Conservation (phyloP, 2,329 filamentous ascomycete genomes). For the Colletotrichum sp. region DNA sequence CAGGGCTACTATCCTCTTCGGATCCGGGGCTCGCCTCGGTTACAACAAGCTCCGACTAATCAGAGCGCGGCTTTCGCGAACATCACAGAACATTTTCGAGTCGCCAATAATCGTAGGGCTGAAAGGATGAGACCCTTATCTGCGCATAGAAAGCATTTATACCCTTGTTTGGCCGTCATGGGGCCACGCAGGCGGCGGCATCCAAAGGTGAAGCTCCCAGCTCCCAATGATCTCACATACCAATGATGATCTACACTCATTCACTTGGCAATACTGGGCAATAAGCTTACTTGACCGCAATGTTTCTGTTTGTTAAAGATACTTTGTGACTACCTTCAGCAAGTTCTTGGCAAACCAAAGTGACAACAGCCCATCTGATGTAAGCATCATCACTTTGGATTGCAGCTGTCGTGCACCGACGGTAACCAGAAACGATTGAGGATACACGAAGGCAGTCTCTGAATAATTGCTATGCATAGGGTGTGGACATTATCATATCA, state of each 20-base stretch:
- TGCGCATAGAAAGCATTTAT: background rate
- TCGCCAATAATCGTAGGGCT: background rate
- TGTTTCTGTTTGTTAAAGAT: background rate
- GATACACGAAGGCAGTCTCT: background rate
- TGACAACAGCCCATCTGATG: background rate
- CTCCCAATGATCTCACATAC: background rate
- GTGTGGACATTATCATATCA: background rate
- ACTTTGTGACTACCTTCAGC: background rate
- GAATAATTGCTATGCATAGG: background rate
- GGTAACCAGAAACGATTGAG: background rate
- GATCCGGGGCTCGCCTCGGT: background rate
- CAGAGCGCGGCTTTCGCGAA: background rate
- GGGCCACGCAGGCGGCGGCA: background rate
- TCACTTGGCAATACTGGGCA: background rate
- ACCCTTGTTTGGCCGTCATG: background rate
- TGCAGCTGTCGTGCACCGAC: background rate
- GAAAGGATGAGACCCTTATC: background rate
- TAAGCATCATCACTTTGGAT: background rate
- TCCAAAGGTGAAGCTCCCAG: background rate
- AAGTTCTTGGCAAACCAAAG: background rate
- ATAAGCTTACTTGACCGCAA: background rate
- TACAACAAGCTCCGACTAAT: background rate
- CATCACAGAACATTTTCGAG: background rate
- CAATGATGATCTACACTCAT: background rate
- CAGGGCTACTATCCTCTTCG: background rate